Evolutionary conservation across 2,329 filamentous ascomycete species (phyloP), one percentile per base, ranked within the genome.

Genomic region (Colletotrichum filicis): DNA sequence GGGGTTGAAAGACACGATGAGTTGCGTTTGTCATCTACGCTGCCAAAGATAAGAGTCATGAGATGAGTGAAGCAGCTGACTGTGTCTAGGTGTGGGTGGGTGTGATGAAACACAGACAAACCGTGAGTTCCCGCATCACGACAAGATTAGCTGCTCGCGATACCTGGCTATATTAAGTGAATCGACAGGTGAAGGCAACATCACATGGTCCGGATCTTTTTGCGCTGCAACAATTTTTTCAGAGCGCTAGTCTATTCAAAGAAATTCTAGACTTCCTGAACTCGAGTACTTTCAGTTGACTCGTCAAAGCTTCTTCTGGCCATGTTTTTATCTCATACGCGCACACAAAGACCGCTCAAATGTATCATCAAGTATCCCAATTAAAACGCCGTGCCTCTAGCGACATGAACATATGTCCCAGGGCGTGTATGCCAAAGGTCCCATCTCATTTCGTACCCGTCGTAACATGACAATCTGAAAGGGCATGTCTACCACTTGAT

Each of bases 401-500:
- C 28, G 42, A 57, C 49, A 24, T 16, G 8, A 49, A 22, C 19
- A n/a, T 9, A 8, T 32, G 66, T 32, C 19, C 56, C 61, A 66
- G 66, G 66, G 49, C 46, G 49, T 37, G 19, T 32, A 46, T 71
- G 56, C 66, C 71, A 42, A 55, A 64, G 26, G 19, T 7, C 24
- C 71, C 60, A 24, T 71, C 22, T 66, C 60, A 57, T 49, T 22
- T 73, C 71, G 58, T 62, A 52, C 61, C 56, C 22, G 66, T 71
- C 66, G 35, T 73, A 62, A 73, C 37, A 61, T 57, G 66, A 60
- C 32, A 70, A 60, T 19, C 24, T 52, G 35, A 5, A 42, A n/a
- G 8, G n/a, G 35, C 4, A 14, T 19, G 14, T 73, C 57, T 74
- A 85, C 83, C 83, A 85, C 78, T 81, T 82, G 62, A 85, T 68